Base-by-base conservation (phyloP, 495 filamentous ascomycete genomes). In the Ramalina peruviana region DNA sequence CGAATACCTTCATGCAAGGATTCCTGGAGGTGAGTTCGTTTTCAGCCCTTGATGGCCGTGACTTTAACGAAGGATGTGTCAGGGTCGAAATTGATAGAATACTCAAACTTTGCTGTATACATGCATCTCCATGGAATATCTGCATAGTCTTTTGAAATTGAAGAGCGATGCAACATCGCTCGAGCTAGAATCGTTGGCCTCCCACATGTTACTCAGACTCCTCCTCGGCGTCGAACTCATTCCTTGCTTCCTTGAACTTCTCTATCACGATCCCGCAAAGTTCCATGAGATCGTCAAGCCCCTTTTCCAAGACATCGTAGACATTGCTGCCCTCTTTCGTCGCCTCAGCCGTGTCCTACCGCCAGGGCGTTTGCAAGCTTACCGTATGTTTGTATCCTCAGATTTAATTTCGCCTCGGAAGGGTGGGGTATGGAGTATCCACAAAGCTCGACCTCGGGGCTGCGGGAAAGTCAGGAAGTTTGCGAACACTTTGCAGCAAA, bases 361-460 rank as follows among this genome's bases (percentile, higher is more conserved):
- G 12, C 23, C 5, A 16, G 40, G 23, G 43, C 21, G 19, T 25
- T 16, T 38, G 41, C 40, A 33, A 37, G 20, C 16, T 58, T 66
- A 95, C 92, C 86, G 56, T 85, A 94, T 47, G 90, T 98, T 67
- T 98, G 92, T 54, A 98, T 96, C 49, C 92, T 79, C 26, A 98
- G 66, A 62, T 96, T 93, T 92, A 98, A 95, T 67, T 93, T 89
- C 12, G 80, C 67, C 61, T 98, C 92, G 16, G 89, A 94, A 33
- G 93, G 92, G 70, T 98, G 92, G 9, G 92, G 92, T 48, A 98
- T 97, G 4, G 92, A 88, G 62, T 98, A 97, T 40, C 89, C 92
- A 68, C 93, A 97, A 67, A 98, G 92, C 60, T 98, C 92, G 33
- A 98, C 92, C 40, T 86, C 77, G 33, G 92, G 92, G 63, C 90